Evolutionary conservation across 2,329 filamentous ascomycete species (phyloP), one percentile per base, ranked within the genome.

Genomic region (Endoconidiophora polonica): DNA sequence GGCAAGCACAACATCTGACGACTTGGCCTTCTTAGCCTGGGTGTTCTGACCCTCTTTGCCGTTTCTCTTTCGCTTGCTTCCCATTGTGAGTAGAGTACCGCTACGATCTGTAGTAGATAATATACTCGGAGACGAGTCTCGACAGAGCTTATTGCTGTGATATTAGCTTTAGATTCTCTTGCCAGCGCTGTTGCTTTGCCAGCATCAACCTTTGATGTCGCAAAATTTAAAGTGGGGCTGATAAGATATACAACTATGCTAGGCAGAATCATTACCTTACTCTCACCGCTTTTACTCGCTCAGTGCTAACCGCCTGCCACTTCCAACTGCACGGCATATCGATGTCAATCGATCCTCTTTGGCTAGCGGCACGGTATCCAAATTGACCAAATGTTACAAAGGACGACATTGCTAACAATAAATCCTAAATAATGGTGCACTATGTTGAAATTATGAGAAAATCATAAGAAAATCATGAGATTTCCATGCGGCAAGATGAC

Each of bases 11-110:
- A 10, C 29, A 33, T 33, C 29, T 33, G 46, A 44, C 12, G 36
- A 40, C 16, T 47, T 50, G 41, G 44, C 24, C 48, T 50, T 50
- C 23, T 54, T 50, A 18, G 36, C 26, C 37, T 48, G 45, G 40
- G 23, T 14, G 18, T 44, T 52, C 14, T 18, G 5, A 22, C 44
- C 24, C 4, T 40, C 38, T 20, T 46, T 38, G 26, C 50, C 50
- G 16, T 48, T 49, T 54, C 52, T 50, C 48, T 54, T 54, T 23
- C 48, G 48, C 16, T 54, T 54, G 44, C 44, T 48, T 5, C 44
- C 47, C 52, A 54, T 54, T 48, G 18, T 54, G 44, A 42, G 7
- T 10, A 33, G 7, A 33, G 29, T 12, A 7, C 12, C 1, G 6
- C 12, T 33, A 33, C 7, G 7, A 10, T 33, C 12, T 2, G 9